phyloP scores from a whole-genome alignment of 2,329 filamentous ascomycete genomes.

The Cercospora berteroae region DNA sequence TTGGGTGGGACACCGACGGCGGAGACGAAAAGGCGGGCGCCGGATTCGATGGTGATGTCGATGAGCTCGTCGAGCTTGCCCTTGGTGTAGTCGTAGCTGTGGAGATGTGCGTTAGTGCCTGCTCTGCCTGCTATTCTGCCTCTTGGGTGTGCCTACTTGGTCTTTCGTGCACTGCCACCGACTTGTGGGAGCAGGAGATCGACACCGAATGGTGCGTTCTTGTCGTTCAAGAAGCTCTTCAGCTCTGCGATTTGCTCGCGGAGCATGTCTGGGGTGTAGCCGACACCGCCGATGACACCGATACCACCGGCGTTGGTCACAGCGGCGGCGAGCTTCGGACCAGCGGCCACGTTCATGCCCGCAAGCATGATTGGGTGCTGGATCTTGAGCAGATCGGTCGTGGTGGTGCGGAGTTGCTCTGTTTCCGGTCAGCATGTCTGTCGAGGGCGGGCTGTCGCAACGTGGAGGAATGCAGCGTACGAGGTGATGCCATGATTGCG shows the following conservation, averaged over 20 bases:
- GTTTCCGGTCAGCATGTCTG: constrained; percentile 18
- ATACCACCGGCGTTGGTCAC: constrained; percentile 96
- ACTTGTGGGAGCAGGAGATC: constrained; percentile 93
- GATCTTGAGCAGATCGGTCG: constrained; percentile 97
- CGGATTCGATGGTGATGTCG: constrained; percentile 88
- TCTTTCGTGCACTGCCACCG: constrained; percentile 90
- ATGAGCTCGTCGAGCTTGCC: constrained; percentile 90
- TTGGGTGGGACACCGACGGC: constrained; percentile 92
- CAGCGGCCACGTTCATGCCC: constrained; percentile 98
- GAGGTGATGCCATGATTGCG: constrained; percentile 68
- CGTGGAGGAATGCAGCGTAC: constrained; percentile 53
- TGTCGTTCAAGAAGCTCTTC: constrained; percentile 81
- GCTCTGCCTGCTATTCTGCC: not conserved
- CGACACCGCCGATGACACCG: constrained; percentile 91
- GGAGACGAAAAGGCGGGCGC: constrained; percentile 90
- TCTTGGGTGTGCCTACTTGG: constrained; percentile 61
- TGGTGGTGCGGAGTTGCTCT: constrained; percentile 87
- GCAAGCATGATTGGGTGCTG: constrained; percentile 93
- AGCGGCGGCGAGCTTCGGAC: constrained; percentile 91
- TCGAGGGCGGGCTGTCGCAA: not conserved
- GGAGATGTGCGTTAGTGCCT: not conserved
- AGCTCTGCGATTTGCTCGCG: constrained; percentile 91
- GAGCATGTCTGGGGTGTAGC: constrained; percentile 97
- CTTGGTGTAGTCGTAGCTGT: constrained; percentile 98
- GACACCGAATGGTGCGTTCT: constrained; percentile 93